Conservation (phyloP, 1,284 basidiomycete genomes). For the Testicularia cyperi region DNA sequence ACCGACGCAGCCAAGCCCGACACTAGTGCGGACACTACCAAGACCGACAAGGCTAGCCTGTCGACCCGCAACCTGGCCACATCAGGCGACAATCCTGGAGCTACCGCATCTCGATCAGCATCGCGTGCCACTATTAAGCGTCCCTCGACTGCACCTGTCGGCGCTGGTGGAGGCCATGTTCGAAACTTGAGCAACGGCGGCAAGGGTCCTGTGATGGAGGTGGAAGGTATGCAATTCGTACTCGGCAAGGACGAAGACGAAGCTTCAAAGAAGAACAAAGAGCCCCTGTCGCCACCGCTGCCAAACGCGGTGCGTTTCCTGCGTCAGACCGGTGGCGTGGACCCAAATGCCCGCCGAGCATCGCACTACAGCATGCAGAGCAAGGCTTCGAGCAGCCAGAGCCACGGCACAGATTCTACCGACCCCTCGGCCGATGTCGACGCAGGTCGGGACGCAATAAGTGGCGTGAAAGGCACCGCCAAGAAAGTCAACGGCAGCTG, state of each 20-base stretch:
- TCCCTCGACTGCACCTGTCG: conserved; percentile 28
- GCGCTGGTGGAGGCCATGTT: conserved; percentile 15
- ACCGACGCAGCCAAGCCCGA: background rate
- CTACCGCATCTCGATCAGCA: conserved; percentile 8
- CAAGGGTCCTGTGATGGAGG: conserved; percentile 19
- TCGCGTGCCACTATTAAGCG: conserved; percentile 34
- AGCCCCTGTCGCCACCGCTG: conserved; percentile 14
- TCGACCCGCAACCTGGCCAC: conserved; percentile 8
- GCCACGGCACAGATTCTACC: background rate
- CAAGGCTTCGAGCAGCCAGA: background rate
- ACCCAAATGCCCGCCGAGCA: conserved; percentile 2
- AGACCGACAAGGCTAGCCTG: conserved; percentile 4
- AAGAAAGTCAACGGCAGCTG: conserved; percentile 5
- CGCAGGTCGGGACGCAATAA: background rate
- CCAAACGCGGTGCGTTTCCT: conserved; percentile 33
- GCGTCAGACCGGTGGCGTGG: conserved; percentile 9
- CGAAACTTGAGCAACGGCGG: background rate
- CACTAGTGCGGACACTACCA: conserved; percentile 1
- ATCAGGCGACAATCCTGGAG: background rate
- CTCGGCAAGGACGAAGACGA: conserved; percentile 16
- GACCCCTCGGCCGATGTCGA: background rate
- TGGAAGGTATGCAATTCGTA: conserved; percentile 34
- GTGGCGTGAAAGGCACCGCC: background rate
- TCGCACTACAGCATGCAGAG: conserved; percentile 2
- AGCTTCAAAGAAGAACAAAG: background rate